Base-by-base conservation (phyloP, 306 rosid genomes). In the Gynostemma pentaphyllum region DNA sequence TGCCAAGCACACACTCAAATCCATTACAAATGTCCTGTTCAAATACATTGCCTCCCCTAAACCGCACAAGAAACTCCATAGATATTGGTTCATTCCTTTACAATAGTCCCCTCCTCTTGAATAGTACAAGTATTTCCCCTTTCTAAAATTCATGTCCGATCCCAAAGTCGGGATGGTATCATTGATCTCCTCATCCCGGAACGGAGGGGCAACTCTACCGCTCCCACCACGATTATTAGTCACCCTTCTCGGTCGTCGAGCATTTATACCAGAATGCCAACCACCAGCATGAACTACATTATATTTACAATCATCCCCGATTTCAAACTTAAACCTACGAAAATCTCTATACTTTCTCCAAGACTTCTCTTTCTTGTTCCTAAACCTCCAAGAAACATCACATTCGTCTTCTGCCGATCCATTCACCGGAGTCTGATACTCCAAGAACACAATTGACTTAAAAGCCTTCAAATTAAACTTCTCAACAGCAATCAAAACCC, bases 21-120 rank as follows among this genome's bases (percentile, higher is more conserved):
- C 99, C 97, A 94, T 83, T 36, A 94, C 99, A 73, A 94, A 84
- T 5, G 99, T 94, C 69, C 97, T 79, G 72, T 88, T 86, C 89
- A 94, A 81, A 74, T 45, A 88, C 95, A 81, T 84, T 30, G 99
- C 97, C 74, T 94, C 99, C 22, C 99, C 99, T 68, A 94, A 78
- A 10, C 97, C 97, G 69, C 99, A 94, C 87, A 94, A 81, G 78
- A 88, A 86, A 72, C 99, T 94, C 99, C 99, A 94, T 74, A 88
- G 15, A 70, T 75, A 86, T 34, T 94, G 99, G 62, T 94, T 94
- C 99, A 94, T 94, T 44, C 97, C 99, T 66, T 94, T 94, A 69
- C 99, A 94, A 50, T 94, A 88, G 69, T 88, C 99, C 66, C 99
- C 99, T 45, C 99, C 99, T 13, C 97, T 70, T 1, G 99, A 86